phyloP scores from a whole-genome alignment of 768 basidiomycete species.

The Rhodotorula graminis region DNA sequence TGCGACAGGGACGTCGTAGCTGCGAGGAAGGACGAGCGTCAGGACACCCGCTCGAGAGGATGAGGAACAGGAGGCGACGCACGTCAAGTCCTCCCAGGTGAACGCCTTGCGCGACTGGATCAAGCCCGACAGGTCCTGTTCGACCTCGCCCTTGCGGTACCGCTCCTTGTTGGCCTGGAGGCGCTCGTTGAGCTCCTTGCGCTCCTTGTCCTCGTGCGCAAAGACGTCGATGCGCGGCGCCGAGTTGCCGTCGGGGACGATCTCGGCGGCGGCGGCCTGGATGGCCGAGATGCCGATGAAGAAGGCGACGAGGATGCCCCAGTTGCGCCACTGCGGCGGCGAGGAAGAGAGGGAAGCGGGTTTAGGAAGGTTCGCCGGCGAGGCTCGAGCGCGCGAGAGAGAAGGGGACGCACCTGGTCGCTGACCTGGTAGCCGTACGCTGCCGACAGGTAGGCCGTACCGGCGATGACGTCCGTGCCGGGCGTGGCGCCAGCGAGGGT shows the following conservation, averaged over 20 bases:
- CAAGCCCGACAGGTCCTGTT: slow-evolving; percentile 51
- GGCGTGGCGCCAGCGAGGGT: slow-evolving; percentile 63
- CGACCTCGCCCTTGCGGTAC: slow-evolving; percentile 45
- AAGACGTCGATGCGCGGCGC: slow-evolving; percentile 59
- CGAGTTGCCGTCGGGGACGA: slow-evolving; percentile 53
- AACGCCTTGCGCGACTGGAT: slow-evolving; percentile 55
- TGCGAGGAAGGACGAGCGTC: not conserved
- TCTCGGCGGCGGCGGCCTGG: slow-evolving; percentile 54
- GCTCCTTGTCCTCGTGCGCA: slow-evolving; percentile 55
- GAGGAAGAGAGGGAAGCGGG: no score
- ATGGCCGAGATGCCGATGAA: slow-evolving; percentile 54
- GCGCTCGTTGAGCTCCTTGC: slow-evolving; percentile 50
- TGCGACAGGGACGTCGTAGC: slow-evolving; percentile 31
- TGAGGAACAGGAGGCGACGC: slow-evolving; percentile 48
- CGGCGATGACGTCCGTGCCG: slow-evolving; percentile 56
- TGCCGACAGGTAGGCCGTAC: slow-evolving; percentile 61
- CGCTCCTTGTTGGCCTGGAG: slow-evolving; percentile 53
- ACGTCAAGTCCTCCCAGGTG: slow-evolving; percentile 66
- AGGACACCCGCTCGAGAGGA: slow-evolving; percentile 11
- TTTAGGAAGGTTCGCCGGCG: not conserved
- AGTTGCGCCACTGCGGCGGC: slow-evolving; percentile 55
- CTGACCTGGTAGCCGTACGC: slow-evolving; percentile 49
- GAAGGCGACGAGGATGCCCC: slow-evolving; percentile 64
- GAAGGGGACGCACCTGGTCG: slow-evolving; percentile 44
- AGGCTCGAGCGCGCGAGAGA: not conserved